Conservation (phyloP, 495 filamentous ascomycete species). For the Aspergillus biplanus region DNA sequence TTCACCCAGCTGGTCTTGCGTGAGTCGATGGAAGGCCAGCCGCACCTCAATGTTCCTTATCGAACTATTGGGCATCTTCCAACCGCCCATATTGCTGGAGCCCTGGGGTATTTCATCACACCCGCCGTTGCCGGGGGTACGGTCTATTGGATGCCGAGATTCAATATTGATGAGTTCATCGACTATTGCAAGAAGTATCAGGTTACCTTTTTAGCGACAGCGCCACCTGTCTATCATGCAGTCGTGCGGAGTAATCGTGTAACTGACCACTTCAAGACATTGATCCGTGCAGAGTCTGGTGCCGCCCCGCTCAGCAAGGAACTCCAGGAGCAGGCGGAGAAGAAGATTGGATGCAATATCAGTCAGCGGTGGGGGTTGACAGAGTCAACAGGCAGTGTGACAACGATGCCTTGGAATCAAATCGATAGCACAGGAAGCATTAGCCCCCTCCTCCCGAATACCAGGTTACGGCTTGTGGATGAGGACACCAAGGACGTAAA, state of each 20-base stretch:
- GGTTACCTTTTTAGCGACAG: conserved; percentile 23
- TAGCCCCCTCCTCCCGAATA: conserved; percentile 23
- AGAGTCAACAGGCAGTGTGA: conserved; percentile 26
- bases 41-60: conserved; percentile 57
- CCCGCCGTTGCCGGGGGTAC: conserved; percentile 23
- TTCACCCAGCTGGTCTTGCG: conserved; percentile 56
- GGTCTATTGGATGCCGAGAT: conserved; percentile 26
- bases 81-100: conserved; percentile 53
- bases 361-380: conserved; percentile 27
- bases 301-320: conserved; percentile 21
- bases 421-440: conserved; percentile 22
- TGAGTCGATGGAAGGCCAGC: conserved; percentile 52
- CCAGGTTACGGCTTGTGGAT: conserved; percentile 20
- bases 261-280: conserved; percentile 20
- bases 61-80: conserved; percentile 77
- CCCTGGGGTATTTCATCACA: conserved; percentile 25
- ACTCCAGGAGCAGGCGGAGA: conserved; percentile 22
- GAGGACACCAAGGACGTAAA: conserved; percentile 15
- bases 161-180: conserved; percentile 22
- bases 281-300: conserved; percentile 25
- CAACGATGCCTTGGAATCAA: conserved; percentile 25
- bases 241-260: conserved; percentile 21
- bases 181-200: conserved; percentile 21
- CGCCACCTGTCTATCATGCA: conserved; percentile 23
- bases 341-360: conserved; percentile 23